Evolutionary conservation across 371 early-diverging fungal species (phyloP).

Genomic region (Rhizopus delemar): DNA sequence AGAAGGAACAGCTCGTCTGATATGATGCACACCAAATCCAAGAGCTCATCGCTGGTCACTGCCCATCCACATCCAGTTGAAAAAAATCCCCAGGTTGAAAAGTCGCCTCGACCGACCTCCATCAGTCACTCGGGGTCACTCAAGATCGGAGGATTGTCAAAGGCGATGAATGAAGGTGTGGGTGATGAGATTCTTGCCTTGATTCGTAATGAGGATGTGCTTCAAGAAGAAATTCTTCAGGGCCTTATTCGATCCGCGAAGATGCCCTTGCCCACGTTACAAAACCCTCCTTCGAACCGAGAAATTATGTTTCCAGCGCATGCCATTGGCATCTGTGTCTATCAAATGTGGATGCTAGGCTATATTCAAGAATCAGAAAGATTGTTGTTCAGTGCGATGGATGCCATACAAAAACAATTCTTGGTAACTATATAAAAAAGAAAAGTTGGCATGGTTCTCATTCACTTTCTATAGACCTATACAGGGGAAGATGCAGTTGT

Average conservation of each 20-base stretch:
- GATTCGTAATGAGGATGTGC: conserved; percentile 69
- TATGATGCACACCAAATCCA: conserved; percentile 32
- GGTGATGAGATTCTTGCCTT: conserved; percentile 57
- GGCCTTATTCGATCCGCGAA: conserved; percentile 85
- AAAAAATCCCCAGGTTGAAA: conserved; percentile 37
- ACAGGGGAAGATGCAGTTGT: conserved; percentile 62
- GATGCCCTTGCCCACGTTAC: conserved; percentile 85
- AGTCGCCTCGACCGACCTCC: conserved; percentile 49
- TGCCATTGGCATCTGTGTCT: conserved; percentile 79
- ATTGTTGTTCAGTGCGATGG: conserved; percentile 82
- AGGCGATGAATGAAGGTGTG: conserved; percentile 39
- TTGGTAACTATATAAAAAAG: conserved; percentile 40
- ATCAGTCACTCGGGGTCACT: conserved; percentile 34
- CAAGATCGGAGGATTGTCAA: conserved; percentile 25
- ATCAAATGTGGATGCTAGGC: conserved; percentile 84
- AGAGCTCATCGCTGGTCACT: conserved; percentile 20
- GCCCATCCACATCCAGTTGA: conserved; percentile 16
- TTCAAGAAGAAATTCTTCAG: conserved; percentile 87
- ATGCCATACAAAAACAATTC: conserved; percentile 76
- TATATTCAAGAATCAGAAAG: conserved; percentile 79
- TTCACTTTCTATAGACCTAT: conserved; percentile 23
- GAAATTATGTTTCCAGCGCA: conserved; percentile 94
- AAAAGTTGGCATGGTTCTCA: background rate
- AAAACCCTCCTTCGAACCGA: conserved; percentile 75
- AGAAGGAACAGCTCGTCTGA: conserved; percentile 53